Conservation (phyloP, 352 stramenopile species). For the Pythium phragmitis region DNA sequence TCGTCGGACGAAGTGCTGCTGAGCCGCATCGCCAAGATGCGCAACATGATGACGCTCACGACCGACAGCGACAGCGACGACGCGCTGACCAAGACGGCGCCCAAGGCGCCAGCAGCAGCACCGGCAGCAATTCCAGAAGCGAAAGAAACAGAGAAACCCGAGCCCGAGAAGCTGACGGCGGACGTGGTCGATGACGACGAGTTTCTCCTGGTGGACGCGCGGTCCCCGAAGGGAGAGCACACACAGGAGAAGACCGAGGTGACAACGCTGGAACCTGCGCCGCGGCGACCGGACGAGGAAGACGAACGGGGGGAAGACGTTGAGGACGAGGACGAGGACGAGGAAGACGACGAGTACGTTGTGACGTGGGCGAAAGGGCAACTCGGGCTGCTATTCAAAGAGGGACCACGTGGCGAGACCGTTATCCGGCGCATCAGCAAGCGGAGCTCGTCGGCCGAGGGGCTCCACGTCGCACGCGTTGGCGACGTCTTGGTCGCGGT, state of each 20-base stretch:
- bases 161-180: neutral
- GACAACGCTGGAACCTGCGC: no score
- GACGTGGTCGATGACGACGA: constrained; percentile 23
- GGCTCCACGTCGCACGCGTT: constrained; percentile 57
- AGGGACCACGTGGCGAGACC: constrained; percentile 41
- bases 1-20: constrained; percentile 48
- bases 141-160: neutral
- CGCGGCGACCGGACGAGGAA: neutral
- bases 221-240: neutral
- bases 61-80: constrained; percentile 11
- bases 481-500: constrained; percentile 78
- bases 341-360: constrained; percentile 69
- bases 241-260: neutral
- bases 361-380: constrained; percentile 68
- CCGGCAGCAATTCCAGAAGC: neutral
- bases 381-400: constrained; percentile 76
- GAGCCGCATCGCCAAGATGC: constrained; percentile 53
- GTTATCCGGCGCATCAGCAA: constrained; percentile 79
- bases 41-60: constrained; percentile 38
- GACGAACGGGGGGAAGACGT: constrained; percentile 10
- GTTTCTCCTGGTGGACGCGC: constrained; percentile 28
- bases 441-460: constrained; percentile 48
- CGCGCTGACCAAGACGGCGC: neutral
- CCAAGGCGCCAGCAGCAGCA: constrained; percentile 5
- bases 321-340: constrained; percentile 53